Conservation (phyloP, 768 basidiomycete species). For the Kwoniella dendrophila region DNA sequence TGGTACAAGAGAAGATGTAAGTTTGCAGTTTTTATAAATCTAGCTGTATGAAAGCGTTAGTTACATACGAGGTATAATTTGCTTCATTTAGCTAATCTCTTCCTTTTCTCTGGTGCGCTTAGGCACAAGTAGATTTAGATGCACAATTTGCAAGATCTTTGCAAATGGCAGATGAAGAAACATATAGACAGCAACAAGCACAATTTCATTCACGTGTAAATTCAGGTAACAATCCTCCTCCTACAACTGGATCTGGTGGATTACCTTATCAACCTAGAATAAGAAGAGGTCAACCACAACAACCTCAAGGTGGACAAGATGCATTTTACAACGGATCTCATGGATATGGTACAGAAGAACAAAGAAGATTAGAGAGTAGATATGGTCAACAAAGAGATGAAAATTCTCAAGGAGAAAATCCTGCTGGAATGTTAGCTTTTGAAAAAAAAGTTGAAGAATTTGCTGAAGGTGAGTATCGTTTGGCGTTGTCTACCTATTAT, state of each 20-base stretch:
- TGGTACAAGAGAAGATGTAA: slow-evolving; percentile 38
- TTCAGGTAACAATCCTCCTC: slow-evolving; percentile 11
- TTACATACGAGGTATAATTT: no score
- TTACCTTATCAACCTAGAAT: slow-evolving; percentile 55
- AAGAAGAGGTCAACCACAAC: slow-evolving; percentile 24
- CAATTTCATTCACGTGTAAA: slow-evolving; percentile 8
- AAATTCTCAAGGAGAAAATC: slow-evolving; percentile 28
- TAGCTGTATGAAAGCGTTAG: no score
- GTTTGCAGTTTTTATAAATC: no score
- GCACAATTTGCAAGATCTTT: slow-evolving; percentile 55
- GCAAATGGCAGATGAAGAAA: slow-evolving; percentile 51
- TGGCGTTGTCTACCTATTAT: not conserved
- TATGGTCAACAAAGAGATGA: slow-evolving; percentile 14
- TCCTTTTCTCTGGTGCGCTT: no score
- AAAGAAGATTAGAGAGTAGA: not conserved
- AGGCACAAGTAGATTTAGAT: slow-evolving; percentile 54
- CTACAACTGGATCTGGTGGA: slow-evolving; percentile 18
- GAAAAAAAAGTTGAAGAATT: slow-evolving; percentile 52
- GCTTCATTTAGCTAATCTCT: no score
- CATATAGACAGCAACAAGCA: slow-evolving; percentile 12
- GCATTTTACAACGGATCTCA: slow-evolving; percentile 1
- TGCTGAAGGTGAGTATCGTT: slow-evolving; percentile 48
- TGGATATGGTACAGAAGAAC: not conserved
- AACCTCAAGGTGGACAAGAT: slow-evolving; percentile 18
- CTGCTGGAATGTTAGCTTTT: slow-evolving; percentile 46